Conservation (phyloP, 352 stramenopile species). For the Phytophthora citricola region DNA sequence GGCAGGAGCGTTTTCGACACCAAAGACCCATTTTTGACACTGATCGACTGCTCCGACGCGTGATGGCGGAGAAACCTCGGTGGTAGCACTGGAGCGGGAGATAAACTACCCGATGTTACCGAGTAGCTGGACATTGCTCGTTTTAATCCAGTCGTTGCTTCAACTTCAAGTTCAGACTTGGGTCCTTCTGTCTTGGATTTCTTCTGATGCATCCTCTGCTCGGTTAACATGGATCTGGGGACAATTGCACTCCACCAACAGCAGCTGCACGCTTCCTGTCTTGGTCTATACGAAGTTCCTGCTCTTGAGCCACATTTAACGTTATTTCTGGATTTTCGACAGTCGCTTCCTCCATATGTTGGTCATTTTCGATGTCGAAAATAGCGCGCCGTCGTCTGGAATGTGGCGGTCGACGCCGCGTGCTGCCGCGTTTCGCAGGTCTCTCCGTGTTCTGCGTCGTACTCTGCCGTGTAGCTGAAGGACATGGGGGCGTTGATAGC, state of each 20-base stretch:
- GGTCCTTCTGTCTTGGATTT: conserved; percentile 36
- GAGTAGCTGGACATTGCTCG: conserved; percentile 26
- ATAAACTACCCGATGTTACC: conserved; percentile 2
- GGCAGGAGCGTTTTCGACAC: conserved; percentile 42
- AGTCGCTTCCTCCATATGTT: conserved; percentile 1
- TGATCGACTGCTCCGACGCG: conserved; percentile 21
- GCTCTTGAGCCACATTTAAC: conserved; percentile 1
- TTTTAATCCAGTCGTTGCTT: conserved; percentile 16
- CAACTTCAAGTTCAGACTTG: conserved; percentile 4
- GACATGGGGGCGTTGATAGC: conserved; percentile 21
- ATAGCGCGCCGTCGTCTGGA: conserved; percentile 18
- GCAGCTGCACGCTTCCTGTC: conserved; percentile 23
- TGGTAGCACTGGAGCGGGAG: background rate
- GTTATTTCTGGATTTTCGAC: background rate
- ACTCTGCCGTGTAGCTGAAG: conserved; percentile 6
- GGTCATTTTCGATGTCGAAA: conserved; percentile 21
- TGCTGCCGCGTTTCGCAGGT: conserved; percentile 5
- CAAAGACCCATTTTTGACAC: conserved; percentile 1
- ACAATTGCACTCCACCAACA: conserved; percentile 7
- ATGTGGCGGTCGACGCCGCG: conserved; percentile 1
- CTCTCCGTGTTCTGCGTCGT: conserved; percentile 7
- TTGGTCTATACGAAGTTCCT: conserved; percentile 8
- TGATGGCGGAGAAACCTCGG: conserved; percentile 16
- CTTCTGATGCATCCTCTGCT: conserved; percentile 28
- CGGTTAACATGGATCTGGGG: conserved; percentile 4